phyloP scores from a whole-genome alignment of 2,329 filamentous ascomycete species.

The Alternaria longipes region DNA sequence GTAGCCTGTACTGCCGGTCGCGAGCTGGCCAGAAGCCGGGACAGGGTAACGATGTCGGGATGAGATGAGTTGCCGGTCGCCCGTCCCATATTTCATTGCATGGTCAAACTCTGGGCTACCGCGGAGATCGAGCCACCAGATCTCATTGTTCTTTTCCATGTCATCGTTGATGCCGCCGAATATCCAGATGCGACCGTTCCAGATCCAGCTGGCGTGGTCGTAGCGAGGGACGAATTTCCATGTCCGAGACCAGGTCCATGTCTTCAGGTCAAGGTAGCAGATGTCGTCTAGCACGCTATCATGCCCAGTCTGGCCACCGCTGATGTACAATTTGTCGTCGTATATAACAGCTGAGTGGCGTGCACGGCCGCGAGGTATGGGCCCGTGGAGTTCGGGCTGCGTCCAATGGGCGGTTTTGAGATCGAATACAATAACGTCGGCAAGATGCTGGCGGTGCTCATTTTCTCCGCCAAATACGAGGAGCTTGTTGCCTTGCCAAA shows the following conservation, averaged over 20 bases:
- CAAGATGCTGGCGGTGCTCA: constrained; percentile 93
- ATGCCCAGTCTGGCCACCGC: constrained; percentile 93
- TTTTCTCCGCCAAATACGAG: constrained; percentile 98
- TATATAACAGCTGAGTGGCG: constrained; percentile 93
- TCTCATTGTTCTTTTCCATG: constrained; percentile 95
- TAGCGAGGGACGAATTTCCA: constrained; percentile 97
- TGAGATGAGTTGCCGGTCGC: constrained; percentile 52
- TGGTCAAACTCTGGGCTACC: constrained; percentile 86
- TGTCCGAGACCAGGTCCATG: constrained; percentile 94
- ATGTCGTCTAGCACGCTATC: constrained; percentile 96
- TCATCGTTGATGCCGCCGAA: constrained; percentile 94
- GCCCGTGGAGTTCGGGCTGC: constrained; percentile 85
- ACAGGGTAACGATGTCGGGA: constrained; percentile 44
- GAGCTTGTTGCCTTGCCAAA: constrained; percentile 95
- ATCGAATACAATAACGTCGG: constrained; percentile 95
- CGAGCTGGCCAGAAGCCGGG: constrained; percentile 42
- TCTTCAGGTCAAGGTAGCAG: constrained; percentile 95
- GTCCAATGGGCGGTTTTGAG: constrained; percentile 95
- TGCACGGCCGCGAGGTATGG: constrained; percentile 86
- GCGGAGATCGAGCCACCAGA: constrained; percentile 97
- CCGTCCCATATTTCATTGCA: constrained; percentile 66
- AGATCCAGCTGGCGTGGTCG: constrained; percentile 94
- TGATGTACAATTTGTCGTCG: constrained; percentile 95
- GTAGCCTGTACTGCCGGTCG: constrained; percentile 63
- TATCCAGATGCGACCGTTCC: constrained; percentile 92